phyloP scores from a whole-genome alignment of 2,329 filamentous ascomycete genomes.

The Apiospora sp. region DNA sequence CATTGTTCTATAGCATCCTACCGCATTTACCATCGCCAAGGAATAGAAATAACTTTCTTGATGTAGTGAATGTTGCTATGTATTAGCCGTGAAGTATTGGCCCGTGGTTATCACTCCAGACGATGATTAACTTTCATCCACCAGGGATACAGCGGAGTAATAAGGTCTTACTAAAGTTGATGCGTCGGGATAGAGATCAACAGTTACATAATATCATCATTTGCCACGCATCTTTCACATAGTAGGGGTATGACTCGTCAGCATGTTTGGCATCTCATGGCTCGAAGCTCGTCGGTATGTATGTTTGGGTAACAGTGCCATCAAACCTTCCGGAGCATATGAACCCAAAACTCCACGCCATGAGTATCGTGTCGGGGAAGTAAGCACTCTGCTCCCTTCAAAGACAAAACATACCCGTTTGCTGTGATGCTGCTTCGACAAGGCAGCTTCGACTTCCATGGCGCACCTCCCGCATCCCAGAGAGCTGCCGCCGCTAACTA shows the following conservation, averaged over 20 bases:
- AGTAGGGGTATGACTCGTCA: not conserved
- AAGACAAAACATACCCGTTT: not conserved
- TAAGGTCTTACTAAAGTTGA: conserved; percentile 2
- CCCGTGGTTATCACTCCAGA: not conserved
- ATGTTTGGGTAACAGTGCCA: not conserved
- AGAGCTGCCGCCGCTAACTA: not conserved
- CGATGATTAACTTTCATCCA: not conserved
- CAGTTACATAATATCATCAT: not conserved
- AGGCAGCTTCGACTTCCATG: not conserved
- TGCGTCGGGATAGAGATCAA: not conserved
- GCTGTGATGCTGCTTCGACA: not conserved
- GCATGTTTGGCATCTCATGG: not conserved
- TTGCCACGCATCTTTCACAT: not conserved
- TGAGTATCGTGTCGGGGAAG: not conserved
- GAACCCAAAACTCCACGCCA: not conserved
- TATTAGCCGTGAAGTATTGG: not conserved
- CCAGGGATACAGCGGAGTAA: not conserved
- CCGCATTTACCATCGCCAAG: not conserved
- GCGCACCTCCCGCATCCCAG: not conserved
- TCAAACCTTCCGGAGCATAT: not conserved
- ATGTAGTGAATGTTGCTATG: not conserved
- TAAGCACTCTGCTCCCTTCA: not conserved
- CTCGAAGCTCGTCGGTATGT: not conserved
- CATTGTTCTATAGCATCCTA: not conserved
- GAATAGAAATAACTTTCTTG: not conserved